Evolutionary conservation across 257 asterid species (phyloP).

Genomic region (Plantago elongata): DNA sequence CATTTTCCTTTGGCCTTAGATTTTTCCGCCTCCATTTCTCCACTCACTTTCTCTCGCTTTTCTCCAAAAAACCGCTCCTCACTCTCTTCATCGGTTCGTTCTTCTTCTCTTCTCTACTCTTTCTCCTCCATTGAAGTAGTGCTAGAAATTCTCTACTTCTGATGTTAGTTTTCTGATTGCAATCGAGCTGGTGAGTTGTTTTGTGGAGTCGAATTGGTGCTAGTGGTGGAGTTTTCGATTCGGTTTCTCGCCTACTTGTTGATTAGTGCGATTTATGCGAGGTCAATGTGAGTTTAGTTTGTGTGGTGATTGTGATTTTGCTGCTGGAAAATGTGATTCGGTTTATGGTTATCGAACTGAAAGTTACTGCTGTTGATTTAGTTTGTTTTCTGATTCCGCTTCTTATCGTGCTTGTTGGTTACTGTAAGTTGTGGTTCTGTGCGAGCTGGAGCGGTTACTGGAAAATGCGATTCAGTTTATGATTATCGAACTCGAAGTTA

Average conservation of each 20-base stretch:
- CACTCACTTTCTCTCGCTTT: constrained; percentile 17
- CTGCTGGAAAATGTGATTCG: constrained; percentile 18
- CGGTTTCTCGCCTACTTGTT: constrained; percentile 15
- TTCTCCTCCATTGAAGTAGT: neutral
- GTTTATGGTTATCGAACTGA: constrained; percentile 1
- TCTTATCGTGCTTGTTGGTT: too few relatives aligned
- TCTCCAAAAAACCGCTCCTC: neutral
- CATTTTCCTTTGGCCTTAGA: constrained; percentile 13
- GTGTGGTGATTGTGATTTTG: constrained; percentile 11
- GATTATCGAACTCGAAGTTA: too few relatives aligned
- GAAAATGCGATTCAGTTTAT: too few relatives aligned
- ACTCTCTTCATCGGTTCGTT: constrained; percentile 21
- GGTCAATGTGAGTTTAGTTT: constrained; percentile 22
- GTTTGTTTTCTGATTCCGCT: too few relatives aligned
- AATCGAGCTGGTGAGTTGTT: constrained; percentile 15
- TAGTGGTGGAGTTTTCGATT: constrained; percentile 11
- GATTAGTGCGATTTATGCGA: constrained; percentile 25
- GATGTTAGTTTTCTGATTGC: constrained; percentile 12
- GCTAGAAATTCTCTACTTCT: neutral
- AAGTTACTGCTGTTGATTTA: neutral
- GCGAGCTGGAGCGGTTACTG: too few relatives aligned
- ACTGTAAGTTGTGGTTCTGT: too few relatives aligned
- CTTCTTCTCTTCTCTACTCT: constrained; percentile 12
- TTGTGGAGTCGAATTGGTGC: constrained; percentile 1
- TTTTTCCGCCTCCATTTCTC: constrained; percentile 43